Percentiles rank a stretch among this genome's conserved stretches.
phyloP scores from a whole-genome alignment of 441 rosid species.

The Gossypium schwendimanii region DNA sequence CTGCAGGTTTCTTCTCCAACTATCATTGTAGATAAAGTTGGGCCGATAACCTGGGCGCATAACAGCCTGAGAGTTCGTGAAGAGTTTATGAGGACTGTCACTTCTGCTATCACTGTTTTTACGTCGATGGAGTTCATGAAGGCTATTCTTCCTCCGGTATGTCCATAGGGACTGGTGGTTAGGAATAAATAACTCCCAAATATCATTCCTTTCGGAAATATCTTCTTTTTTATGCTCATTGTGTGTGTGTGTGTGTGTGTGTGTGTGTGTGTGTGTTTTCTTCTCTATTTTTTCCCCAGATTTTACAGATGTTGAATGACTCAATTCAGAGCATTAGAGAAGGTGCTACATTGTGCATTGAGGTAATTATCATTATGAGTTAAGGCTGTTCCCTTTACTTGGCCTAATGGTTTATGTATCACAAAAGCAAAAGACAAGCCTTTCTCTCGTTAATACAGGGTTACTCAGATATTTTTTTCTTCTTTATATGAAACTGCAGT shows the following conservation, averaged over 20 bases:
- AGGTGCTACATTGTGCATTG: constrained; percentile 80
- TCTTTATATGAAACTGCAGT: not conserved
- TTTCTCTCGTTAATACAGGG: not conserved
- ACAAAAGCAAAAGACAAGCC: not conserved
- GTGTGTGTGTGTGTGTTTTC: not conserved
- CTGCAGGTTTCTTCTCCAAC: constrained; percentile 91
- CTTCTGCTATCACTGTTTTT: constrained; percentile 84
- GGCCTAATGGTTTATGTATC: not conserved
- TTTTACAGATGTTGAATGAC: constrained; percentile 82
- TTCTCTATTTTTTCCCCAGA: constrained; percentile 31
- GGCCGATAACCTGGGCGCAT: constrained; percentile 84
- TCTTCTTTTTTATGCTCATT: constrained; percentile 1
- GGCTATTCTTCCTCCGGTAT: constrained; percentile 85
- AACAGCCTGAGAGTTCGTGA: constrained; percentile 84
- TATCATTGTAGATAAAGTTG: constrained; percentile 86
- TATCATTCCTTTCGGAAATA: not conserved
- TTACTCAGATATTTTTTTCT: not conserved
- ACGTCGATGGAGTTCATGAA: constrained; percentile 86
- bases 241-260: not conserved
- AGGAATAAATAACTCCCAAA: not conserved
- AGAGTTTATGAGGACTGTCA: constrained; percentile 86
- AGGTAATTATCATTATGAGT: constrained; percentile 32
- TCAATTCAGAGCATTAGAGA: constrained; percentile 78
- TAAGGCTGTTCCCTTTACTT: not conserved
- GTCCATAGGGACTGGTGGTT: constrained; percentile 12